Base-by-base conservation (phyloP, 2,329 filamentous ascomycete genomes). In the Sporothrix globosa region DNA sequence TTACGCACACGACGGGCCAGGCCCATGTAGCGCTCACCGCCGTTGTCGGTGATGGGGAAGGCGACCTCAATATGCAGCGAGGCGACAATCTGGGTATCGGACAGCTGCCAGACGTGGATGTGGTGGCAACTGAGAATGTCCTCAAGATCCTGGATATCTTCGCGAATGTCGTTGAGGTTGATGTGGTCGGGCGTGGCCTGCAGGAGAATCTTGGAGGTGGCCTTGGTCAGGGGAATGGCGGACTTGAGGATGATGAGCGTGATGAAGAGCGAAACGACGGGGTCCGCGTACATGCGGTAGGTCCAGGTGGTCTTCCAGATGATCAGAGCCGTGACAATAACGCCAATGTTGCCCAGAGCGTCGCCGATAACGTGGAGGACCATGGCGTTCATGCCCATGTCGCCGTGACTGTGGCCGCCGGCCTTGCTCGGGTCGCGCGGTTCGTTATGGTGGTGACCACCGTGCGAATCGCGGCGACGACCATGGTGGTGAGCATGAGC, bases 51-150 rank as follows among this genome's bases (percentile, higher is more conserved):
- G 79, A 97, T 93, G 75, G 94, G 92, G 79, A 97, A 97, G 61
- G 90, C 89, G 27, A 99, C 91, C 79, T 97, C 93, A 58, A 99
- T 90, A 78, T 99, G 96, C 80, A 99, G 88, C 13, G 92, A 96
- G 14, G 96, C 95, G 50, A 99, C 91, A 46, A 97, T 85, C 83
- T 97, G 97, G 68, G 93, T 96, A 78, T 98, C 95, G 19, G 92
- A 97, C 46, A 99, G 87, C 80, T 98, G 95, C 96, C 96, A 99
- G 73, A 99, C 93, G 79, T 99, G 96, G 27, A 99, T 86, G 79
- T 99, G 95, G 81, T 99, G 96, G 77, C 93, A 97, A 78, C 91
- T 93, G 72, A 96, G 84, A 63, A 99, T 91, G 54, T 94, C 94
- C 0, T 91, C 91, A 6, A 99, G 88, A 19, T 87, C 83, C 77